Evolutionary conservation across 2,329 filamentous ascomycete genomes (phyloP).

Genomic region (Chlorencoelia australis): DNA sequence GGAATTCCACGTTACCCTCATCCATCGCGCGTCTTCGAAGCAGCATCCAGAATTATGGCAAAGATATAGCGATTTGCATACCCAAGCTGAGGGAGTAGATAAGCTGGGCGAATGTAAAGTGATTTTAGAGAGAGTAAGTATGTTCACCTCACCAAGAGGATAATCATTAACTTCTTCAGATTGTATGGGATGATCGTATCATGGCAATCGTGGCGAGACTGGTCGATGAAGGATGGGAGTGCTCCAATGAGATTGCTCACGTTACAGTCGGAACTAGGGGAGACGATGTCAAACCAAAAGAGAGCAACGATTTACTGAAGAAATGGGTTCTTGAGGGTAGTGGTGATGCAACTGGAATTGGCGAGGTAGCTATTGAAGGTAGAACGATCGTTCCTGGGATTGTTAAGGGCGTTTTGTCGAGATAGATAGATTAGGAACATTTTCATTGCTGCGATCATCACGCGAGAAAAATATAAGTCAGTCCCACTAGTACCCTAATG

Average conservation of each 20-base stretch:
- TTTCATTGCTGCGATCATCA: background rate
- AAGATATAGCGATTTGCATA: conserved; percentile 53
- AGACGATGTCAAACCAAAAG: conserved; percentile 71
- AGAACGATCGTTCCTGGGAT: conserved; percentile 20
- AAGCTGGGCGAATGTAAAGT: conserved; percentile 55
- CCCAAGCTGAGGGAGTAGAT: conserved; percentile 30
- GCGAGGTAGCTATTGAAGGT: conserved; percentile 22
- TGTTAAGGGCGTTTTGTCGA: conserved; percentile 22
- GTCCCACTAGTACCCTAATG: background rate
- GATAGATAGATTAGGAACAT: conserved; percentile 7
- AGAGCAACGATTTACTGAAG: conserved; percentile 78
- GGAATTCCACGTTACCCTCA: conserved; percentile 89
- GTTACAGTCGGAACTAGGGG: conserved; percentile 81
- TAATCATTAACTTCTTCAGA: conserved; percentile 25
- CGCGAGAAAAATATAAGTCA: too few species aligned
- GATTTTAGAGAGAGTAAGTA: conserved; percentile 47
- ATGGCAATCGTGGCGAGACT: conserved; percentile 88
- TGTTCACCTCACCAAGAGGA: background rate
- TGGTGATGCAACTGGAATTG: conserved; percentile 24
- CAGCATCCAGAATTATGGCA: conserved; percentile 65
- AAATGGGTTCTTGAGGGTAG: conserved; percentile 59
- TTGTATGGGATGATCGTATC: conserved; percentile 77
- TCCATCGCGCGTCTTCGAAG: conserved; percentile 60
- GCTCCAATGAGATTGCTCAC: conserved; percentile 70
- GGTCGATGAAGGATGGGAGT: conserved; percentile 53